Percentiles rank a stretch among this genome's conserved stretches.
Evolutionary conservation across 2,329 filamentous ascomycete species (phyloP).

Genomic region (Colletotrichum sp.): DNA sequence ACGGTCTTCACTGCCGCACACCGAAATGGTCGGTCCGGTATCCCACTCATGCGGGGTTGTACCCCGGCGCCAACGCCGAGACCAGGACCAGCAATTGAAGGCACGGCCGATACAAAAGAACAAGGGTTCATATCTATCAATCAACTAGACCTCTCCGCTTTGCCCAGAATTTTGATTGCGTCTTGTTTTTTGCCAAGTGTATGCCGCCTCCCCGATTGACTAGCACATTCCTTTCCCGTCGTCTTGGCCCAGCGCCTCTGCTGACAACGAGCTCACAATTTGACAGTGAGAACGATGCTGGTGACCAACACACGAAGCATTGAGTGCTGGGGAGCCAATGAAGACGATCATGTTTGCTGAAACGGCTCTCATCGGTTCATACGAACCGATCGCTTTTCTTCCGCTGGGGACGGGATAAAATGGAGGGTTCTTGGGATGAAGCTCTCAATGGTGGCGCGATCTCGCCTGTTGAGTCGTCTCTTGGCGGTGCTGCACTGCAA

Average conservation of each 20-base stretch:
- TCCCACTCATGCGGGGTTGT: not conserved
- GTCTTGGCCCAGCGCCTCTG: slow-evolving; percentile 1
- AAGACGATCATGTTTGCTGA: not conserved
- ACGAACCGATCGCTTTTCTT: not conserved
- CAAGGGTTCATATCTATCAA: not conserved
- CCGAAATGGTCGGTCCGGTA: not conserved
- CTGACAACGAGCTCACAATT: not conserved
- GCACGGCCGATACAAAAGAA: not conserved
- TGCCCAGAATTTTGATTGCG: not conserved
- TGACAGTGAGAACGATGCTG: not conserved
- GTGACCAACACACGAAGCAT: not conserved
- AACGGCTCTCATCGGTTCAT: not conserved
- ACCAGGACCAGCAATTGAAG: not conserved
- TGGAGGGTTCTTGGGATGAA: not conserved
- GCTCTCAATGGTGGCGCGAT: not conserved
- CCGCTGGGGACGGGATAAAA: not conserved
- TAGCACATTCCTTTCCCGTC: slow-evolving; percentile 1
- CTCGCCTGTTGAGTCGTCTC: not conserved
- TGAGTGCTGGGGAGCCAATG: not conserved
- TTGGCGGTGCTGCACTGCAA: not conserved
- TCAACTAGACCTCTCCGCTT: not conserved
- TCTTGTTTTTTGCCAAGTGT: not conserved
- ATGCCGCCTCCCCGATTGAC: not conserved
- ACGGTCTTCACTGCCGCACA: not conserved
- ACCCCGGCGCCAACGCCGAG: not conserved